A percentile compares a stretch with the other conserved stretches of the same genome.
Evolutionary conservation across 108 stramenopile genomes (phyloP).

Genomic region (Conticribra guillardii): DNA sequence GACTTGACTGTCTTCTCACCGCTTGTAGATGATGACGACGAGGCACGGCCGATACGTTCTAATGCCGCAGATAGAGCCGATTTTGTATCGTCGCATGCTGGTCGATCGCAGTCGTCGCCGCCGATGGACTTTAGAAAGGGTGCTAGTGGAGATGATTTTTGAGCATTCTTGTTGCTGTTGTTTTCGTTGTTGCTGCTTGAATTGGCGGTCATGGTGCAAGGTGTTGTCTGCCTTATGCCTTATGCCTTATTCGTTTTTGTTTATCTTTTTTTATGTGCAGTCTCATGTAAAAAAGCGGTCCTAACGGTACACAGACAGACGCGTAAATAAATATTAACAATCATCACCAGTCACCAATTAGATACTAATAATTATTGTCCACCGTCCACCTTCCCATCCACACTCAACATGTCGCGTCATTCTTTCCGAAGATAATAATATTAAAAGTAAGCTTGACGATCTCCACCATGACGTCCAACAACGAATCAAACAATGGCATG

Average conservation of each 20-base stretch:
- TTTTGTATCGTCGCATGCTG: constrained; percentile 83
- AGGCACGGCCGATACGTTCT: constrained; percentile 34
- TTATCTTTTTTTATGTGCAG: no score
- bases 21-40: not conserved
- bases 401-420: no score
- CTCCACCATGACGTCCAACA: no score
- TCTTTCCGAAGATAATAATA: no score
- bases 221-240: not conserved
- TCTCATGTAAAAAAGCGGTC: no score
- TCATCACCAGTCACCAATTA: no score
- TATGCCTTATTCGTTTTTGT: no score
- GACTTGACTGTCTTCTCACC: constrained; percentile 11
- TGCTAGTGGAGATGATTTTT: constrained; percentile 13
- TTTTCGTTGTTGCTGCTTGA: constrained; percentile 20
- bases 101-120: constrained; percentile 81
- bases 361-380: no score
- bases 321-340: no score
- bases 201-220: constrained; percentile 17
- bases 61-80: constrained; percentile 59
- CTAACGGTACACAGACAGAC: no score
- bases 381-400: no score
- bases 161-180: constrained; percentile 5
- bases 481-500: not conserved
- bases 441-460: no score
- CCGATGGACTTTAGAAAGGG: constrained; percentile 43